These are phyloP conservation scores for Podospora pseudocomata DNA, from an alignment of 495 filamentous ascomycete species.

Conservation along the genomic window DNA sequence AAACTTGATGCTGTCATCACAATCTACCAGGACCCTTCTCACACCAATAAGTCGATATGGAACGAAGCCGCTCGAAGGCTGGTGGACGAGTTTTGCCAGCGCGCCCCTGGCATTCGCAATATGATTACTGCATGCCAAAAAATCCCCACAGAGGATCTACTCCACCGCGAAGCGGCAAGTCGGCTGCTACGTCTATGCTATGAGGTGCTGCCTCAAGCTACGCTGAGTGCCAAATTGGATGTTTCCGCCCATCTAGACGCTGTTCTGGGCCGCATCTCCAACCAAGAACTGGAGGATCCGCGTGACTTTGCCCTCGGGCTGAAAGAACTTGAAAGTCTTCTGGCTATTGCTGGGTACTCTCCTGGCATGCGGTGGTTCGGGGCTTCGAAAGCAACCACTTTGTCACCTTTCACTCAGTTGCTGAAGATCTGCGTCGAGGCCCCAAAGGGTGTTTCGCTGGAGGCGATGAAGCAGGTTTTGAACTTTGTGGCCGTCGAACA, in stretches of 20 bases:
- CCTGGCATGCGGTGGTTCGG: constrained; percentile 78
- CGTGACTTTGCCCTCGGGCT: constrained; percentile 52
- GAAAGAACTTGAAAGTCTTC: constrained; percentile 69
- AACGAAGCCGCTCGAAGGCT: constrained; percentile 60
- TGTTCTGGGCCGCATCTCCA: constrained; percentile 51
- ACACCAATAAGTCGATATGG: constrained; percentile 53
- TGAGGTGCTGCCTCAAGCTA: constrained; percentile 72
- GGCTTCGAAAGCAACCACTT: constrained; percentile 43
- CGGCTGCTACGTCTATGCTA: constrained; percentile 76
- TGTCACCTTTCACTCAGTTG: constrained; percentile 65
- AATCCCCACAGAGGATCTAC: constrained; percentile 60
- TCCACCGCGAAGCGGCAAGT: constrained; percentile 74
- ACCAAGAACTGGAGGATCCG: constrained; percentile 39
- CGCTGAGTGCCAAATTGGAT: constrained; percentile 80
- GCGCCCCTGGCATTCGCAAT: constrained; percentile 75
- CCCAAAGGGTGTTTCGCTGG: constrained; percentile 39
- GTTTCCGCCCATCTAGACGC: constrained; percentile 70
- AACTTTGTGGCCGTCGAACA: constrained; percentile 50
- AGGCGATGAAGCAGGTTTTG: constrained; percentile 45
- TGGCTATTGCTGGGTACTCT: constrained; percentile 72
- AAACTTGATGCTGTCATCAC: constrained; percentile 64
- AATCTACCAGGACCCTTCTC: constrained; percentile 50
- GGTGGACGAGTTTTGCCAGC: constrained; percentile 67
- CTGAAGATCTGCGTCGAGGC: constrained; percentile 51
- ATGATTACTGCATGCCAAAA: constrained; percentile 65